Evolutionary conservation across 352 stramenopile species (phyloP).

Genomic region (Phytophthora brassicae): DNA sequence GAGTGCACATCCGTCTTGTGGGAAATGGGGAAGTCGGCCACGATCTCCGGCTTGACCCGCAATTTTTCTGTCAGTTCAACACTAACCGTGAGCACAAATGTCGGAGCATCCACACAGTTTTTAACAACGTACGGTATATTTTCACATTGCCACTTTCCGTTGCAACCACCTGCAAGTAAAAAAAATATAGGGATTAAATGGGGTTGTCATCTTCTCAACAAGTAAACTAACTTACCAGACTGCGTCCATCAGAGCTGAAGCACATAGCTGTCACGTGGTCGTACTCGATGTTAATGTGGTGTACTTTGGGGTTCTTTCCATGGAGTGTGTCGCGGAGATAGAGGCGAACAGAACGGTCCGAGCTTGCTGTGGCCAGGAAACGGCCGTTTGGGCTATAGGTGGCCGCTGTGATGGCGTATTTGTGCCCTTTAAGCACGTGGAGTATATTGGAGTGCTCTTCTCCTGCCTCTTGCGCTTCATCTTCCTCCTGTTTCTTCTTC

Average conservation of each 20-base stretch:
- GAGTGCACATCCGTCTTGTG: slow-evolving; percentile 83
- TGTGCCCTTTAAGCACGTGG: slow-evolving; percentile 70
- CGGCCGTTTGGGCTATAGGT: slow-evolving; percentile 78
- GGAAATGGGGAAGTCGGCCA: slow-evolving; percentile 54
- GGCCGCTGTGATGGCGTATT: slow-evolving; percentile 60
- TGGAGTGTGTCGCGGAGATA: slow-evolving; percentile 65
- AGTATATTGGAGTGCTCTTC: slow-evolving; percentile 45
- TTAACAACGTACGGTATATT: slow-evolving; percentile 58
- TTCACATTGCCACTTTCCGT: slow-evolving; percentile 71
- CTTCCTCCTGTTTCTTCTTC: slow-evolving; percentile 38
- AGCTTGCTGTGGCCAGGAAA: slow-evolving; percentile 76
- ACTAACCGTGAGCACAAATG: slow-evolving; percentile 2
- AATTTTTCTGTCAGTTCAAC: slow-evolving; percentile 61
- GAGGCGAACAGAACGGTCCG: slow-evolving; percentile 72
- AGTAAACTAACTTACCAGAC: slow-evolving; percentile 34
- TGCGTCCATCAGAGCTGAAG: slow-evolving; percentile 78
- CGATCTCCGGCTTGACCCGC: slow-evolving; percentile 68
- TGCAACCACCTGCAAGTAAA: slow-evolving; percentile 43
- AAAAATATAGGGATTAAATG: background rate
- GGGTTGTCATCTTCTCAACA: background rate
- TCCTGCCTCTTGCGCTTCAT: slow-evolving; percentile 10
- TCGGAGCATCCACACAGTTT: background rate
- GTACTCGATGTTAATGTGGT: slow-evolving; percentile 78
- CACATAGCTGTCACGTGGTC: slow-evolving; percentile 73
- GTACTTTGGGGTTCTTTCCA: slow-evolving; percentile 60